Conservation (phyloP, 306 rosid species). For the Prunus armeniaca region DNA sequence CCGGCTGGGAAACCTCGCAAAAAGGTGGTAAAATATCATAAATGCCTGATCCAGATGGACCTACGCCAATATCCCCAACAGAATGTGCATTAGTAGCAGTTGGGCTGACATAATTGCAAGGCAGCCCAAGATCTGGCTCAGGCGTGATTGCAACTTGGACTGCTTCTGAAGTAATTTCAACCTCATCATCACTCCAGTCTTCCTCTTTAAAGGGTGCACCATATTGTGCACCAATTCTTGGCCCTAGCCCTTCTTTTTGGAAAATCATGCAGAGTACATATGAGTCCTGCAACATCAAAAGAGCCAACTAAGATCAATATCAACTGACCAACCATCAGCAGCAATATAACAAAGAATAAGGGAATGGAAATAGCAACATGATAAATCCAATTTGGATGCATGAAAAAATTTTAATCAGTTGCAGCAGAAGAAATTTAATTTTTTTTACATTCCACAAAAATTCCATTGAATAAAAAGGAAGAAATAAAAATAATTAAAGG, state of each 20-base stretch:
- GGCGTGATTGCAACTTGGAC: conserved; percentile 12
- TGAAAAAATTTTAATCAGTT: not conserved
- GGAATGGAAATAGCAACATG: not conserved
- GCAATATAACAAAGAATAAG: not conserved
- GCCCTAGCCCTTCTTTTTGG: conserved; percentile 71
- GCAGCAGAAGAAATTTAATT: not conserved
- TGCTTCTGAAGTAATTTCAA: conserved; percentile 25
- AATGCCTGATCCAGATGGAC: conserved; percentile 31
- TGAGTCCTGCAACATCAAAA: conserved; percentile 47
- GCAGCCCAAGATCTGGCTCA: conserved; percentile 12
- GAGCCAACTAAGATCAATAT: conserved; percentile 7
- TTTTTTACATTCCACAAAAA: not conserved
- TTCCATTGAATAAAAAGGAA: not conserved
- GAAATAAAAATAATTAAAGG: not conserved
- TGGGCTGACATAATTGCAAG: conserved; percentile 15
- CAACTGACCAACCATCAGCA: not conserved
- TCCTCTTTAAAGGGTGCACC: conserved; percentile 61
- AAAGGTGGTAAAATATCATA: conserved; percentile 30
- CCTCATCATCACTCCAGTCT: conserved; percentile 56
- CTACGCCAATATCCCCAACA: conserved; percentile 18
- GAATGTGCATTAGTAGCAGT: conserved; percentile 20
- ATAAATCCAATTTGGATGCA: not conserved
- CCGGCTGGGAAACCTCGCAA: conserved; percentile 15
- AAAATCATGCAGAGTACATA: conserved; percentile 61
- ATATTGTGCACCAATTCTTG: conserved; percentile 61